A percentile compares a stretch with the other conserved stretches of the same genome.
Conservation (phyloP, 1,284 basidiomycete genomes). For the Sphaerobolus stellatus region DNA sequence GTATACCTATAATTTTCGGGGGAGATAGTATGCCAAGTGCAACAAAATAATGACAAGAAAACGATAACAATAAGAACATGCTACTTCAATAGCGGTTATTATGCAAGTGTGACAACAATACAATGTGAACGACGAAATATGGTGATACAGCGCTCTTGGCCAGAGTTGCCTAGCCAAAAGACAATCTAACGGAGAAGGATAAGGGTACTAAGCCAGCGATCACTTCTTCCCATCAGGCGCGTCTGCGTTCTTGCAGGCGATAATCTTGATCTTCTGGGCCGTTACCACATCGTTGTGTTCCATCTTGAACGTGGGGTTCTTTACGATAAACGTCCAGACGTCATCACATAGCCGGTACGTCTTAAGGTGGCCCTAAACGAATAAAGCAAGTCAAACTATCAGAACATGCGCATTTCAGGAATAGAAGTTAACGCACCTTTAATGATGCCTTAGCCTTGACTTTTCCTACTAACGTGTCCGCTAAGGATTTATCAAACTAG, state of each 20-base stretch:
- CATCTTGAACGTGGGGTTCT: conserved; percentile 91
- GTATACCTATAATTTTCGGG: neutral
- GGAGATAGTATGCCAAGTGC: neutral
- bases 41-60: neutral
- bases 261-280: conserved; percentile 86
- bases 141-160: neutral
- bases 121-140: neutral
- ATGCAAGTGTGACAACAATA: neutral
- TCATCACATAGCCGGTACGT: conserved; percentile 96
- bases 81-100: neutral
- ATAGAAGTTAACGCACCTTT: conserved; percentile 73
- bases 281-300: conserved; percentile 82
- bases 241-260: conserved; percentile 93
- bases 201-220: no score
- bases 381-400: neutral
- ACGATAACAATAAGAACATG: neutral
- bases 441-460: conserved; percentile 91
- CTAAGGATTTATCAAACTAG: conserved; percentile 93
- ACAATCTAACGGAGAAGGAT: no score
- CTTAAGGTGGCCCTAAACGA: conserved; percentile 77
- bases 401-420: neutral
- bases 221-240: conserved; percentile 75
- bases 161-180: no score
- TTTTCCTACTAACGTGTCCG: conserved; percentile 85
- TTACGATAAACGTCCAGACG: conserved; percentile 96